Conservation (phyloP, 2,329 filamentous ascomycete genomes). For the Aspergillus caelatus region DNA sequence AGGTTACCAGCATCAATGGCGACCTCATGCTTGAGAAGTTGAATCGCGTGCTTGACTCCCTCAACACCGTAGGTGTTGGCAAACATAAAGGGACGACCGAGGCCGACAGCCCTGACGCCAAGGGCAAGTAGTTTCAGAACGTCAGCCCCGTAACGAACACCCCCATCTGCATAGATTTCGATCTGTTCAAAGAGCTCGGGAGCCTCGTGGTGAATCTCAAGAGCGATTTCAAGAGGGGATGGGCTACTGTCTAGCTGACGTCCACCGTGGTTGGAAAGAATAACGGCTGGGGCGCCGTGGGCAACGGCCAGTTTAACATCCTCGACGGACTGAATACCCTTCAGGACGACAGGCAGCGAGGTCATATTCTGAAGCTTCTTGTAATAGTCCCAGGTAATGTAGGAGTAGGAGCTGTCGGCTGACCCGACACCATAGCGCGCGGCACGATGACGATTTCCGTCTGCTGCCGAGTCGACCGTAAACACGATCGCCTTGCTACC, state of each 20-base stretch:
- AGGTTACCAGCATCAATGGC: slow-evolving; percentile 15
- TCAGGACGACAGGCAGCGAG: slow-evolving; percentile 17
- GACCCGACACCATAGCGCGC: slow-evolving; percentile 12
- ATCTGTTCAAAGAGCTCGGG: slow-evolving; percentile 52
- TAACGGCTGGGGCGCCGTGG: slow-evolving; percentile 45
- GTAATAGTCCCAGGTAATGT: slow-evolving; percentile 12
- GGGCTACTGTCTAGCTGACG: slow-evolving; percentile 53
- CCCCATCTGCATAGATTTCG: slow-evolving; percentile 57
- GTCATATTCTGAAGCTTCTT: slow-evolving; percentile 12
- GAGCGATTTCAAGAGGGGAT: slow-evolving; percentile 50
- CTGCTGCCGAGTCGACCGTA: slow-evolving; percentile 86
- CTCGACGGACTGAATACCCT: slow-evolving; percentile 22
- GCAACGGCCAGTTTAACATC: slow-evolving; percentile 22
- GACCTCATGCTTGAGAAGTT: slow-evolving; percentile 16
- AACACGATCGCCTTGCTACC: slow-evolving; percentile 80
- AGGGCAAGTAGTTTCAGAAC: slow-evolving; percentile 57
- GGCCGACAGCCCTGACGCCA: slow-evolving; percentile 55
- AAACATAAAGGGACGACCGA: slow-evolving; percentile 41
- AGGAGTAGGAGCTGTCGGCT: slow-evolving; percentile 4
- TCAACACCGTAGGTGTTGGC: slow-evolving; percentile 25
- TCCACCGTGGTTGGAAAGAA: slow-evolving; percentile 60
- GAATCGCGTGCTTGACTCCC: slow-evolving; percentile 16
- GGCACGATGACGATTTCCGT: slow-evolving; percentile 67
- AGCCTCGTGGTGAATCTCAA: slow-evolving; percentile 53
- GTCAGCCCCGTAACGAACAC: slow-evolving; percentile 54